Conservation (phyloP, 78 protist species). For the Trichosphaerium sp. region DNA sequence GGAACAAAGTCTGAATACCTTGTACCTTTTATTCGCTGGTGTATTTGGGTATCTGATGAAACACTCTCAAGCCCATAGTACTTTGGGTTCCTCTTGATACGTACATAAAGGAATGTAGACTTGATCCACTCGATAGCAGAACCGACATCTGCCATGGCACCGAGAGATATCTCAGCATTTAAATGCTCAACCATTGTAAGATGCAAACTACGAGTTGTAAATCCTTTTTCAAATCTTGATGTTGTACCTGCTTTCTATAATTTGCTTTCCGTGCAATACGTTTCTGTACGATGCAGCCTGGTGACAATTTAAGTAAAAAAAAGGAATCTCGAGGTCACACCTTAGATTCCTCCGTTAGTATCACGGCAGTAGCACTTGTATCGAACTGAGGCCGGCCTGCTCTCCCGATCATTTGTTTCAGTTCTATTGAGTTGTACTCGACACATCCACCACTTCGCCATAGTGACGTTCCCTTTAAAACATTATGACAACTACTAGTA, state of each 20-base stretch:
- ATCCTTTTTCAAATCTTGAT: too few species aligned
- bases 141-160: neutral
- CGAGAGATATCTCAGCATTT: conserved; percentile 43
- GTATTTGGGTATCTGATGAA: too few species aligned
- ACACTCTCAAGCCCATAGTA: conserved; percentile 16
- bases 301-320: neutral
- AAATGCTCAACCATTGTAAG: conserved; percentile 26
- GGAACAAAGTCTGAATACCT: too few species aligned
- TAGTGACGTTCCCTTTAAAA: conserved; percentile 15
- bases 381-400: conserved; percentile 36
- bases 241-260: too few species aligned
- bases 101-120: conserved; percentile 33
- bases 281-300: neutral
- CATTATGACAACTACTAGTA: too few species aligned
- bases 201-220: neutral
- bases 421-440: neutral
- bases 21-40: too few species aligned
- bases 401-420: conserved; percentile 32
- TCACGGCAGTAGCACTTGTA: neutral
- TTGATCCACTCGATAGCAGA: conserved; percentile 31
- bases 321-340: neutral
- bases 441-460: neutral
- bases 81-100: conserved; percentile 16
- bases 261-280: too few species aligned
- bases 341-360: conserved; percentile 14